Percentiles rank a stretch among this genome's conserved stretches.
phyloP scores from a whole-genome alignment of 805 yeast species.

The Jamesozyma rosinii region DNA sequence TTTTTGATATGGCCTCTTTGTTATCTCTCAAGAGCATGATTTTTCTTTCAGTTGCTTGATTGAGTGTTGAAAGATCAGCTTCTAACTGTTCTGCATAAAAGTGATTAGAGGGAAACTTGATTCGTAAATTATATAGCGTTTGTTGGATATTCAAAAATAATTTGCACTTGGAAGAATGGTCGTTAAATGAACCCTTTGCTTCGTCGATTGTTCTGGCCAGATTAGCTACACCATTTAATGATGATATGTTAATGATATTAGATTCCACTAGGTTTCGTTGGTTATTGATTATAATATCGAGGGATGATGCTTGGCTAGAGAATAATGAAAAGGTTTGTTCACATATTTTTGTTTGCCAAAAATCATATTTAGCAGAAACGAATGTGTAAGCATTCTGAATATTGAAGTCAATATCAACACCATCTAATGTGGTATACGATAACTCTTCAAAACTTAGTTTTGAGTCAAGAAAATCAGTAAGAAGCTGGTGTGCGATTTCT shows the following conservation, averaged over 20 bases:
- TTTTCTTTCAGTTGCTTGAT: constrained; percentile 32
- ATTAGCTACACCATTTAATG: constrained; percentile 32
- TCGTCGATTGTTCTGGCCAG: constrained; percentile 35
- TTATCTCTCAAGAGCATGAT: constrained; percentile 34
- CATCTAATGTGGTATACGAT: background rate
- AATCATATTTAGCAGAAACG: constrained; percentile 45
- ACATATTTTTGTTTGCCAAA: constrained; percentile 45
- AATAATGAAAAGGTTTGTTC: constrained; percentile 35
- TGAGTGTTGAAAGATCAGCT: constrained; percentile 36
- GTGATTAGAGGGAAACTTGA: constrained; percentile 46
- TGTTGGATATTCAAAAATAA: constrained; percentile 26
- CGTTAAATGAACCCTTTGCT: constrained; percentile 15
- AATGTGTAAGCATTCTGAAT: constrained; percentile 47
- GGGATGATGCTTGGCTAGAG: constrained; percentile 21
- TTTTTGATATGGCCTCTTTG: constrained; percentile 35
- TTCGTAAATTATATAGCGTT: constrained; percentile 31
- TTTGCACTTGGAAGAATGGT: constrained; percentile 17
- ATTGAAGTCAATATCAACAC: constrained; percentile 27
- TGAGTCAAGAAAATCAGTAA: constrained; percentile 2
- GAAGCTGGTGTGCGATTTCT: constrained; percentile 2
- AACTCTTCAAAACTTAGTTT: background rate
- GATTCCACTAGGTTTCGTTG: constrained; percentile 8
- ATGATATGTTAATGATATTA: constrained; percentile 29
- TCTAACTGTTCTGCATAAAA: constrained; percentile 55
- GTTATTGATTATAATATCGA: constrained; percentile 27